Conservation (phyloP, 83 land plant species). For the Picea abies region DNA sequence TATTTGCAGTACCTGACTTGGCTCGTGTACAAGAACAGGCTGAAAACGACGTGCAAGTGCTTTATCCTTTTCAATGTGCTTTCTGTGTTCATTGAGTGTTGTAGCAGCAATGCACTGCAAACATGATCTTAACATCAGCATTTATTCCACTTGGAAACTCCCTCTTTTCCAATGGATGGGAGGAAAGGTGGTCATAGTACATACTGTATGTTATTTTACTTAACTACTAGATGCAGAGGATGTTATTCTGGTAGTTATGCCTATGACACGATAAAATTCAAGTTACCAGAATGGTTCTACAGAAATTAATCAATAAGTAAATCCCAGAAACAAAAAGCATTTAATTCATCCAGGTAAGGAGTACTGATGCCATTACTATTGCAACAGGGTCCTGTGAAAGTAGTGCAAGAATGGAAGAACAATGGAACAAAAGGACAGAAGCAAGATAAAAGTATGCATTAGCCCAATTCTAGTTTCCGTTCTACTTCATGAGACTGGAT, state of each 20-base stretch:
- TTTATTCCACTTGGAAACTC: neutral
- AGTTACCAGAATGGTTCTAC: neutral
- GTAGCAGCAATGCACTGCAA: constrained; percentile 94
- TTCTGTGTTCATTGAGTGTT: constrained; percentile 79
- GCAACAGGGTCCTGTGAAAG: neutral
- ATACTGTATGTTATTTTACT: no score
- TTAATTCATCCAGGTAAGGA: neutral
- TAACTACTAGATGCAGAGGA: neutral
- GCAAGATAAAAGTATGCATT: no score
- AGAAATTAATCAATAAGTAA: neutral
- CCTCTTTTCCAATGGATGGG: neutral
- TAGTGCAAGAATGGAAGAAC: neutral
- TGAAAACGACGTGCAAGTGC: constrained; percentile 95
- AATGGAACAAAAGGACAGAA: no score
- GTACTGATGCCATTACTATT: neutral
- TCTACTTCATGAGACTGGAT: no score
- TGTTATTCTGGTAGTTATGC: neutral
- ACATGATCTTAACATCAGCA: neutral
- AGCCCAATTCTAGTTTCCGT: no score
- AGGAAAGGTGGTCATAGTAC: no score
- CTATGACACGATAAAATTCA: neutral
- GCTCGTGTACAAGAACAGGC: constrained; percentile 85
- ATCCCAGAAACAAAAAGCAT: neutral
- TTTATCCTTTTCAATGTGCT: constrained; percentile 92
- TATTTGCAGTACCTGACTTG: constrained; percentile 67